Base-by-base conservation (phyloP, 164 flowering plant species). In the Magnolia sinica region DNA sequence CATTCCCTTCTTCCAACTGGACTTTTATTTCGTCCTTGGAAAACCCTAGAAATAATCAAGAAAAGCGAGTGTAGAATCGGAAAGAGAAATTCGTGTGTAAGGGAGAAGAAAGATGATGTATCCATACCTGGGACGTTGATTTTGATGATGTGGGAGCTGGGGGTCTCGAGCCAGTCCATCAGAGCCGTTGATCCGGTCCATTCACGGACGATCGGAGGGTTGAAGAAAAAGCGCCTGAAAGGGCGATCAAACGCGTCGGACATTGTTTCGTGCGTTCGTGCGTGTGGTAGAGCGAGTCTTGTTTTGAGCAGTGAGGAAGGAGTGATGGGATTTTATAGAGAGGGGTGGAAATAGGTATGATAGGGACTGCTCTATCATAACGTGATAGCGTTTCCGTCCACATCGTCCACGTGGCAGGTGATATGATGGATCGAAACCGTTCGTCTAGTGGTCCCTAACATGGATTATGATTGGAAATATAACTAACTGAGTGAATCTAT, bases 141-240 rank as follows among this genome's bases (percentile, higher is more conserved):
- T 77, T 91, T 93, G 87, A 86, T 84, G 86, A 89, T 76, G 79
- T 93, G 98, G 70, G 91, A 61, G 72, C 50, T 70, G 0, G 90
- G 94, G 70, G 92, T 83, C 80, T 92, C 98, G 8, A 93, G 20
- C 98, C 98, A 93, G 76, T 91, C 98, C 87, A 89, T 82, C 55
- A 80, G 87, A 24, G 90, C 92, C 29, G 84, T 49, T 3, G 90
- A 84, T 64, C 88, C 92, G 1, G 89, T 77, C 80, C 78, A 84
- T 14, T 83, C 74, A 6, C 87, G 79, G 81, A 79, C 76, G 29
- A 88, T 50, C 2, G 87, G 78, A 50, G 73, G 68, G 31, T 87
- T 82, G 82, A 84, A 79, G 70, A 65, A 79, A 77, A 88, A 79
- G 76, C 88, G 83, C 79, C 89, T 68, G 27, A 87, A 82, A 27